Conservation (phyloP, 805 yeast genomes). For the Wickerhamomyces bovis region DNA sequence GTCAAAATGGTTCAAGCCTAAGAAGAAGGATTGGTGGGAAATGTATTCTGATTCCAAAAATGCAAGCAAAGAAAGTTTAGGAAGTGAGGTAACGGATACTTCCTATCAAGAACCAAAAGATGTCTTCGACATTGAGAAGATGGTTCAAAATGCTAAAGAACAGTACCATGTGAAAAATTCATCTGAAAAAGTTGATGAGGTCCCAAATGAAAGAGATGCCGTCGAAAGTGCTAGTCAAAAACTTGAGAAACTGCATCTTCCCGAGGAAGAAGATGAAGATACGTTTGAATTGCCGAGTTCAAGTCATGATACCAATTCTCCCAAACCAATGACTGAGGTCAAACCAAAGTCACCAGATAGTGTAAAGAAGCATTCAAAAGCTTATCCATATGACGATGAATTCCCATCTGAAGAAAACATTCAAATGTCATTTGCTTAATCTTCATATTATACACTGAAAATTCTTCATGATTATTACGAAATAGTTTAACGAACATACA, state of each 20-base stretch:
- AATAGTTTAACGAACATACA: background rate
- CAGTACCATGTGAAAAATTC: background rate
- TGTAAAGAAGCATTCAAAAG: background rate
- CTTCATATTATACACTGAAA: background rate
- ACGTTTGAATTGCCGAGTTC: background rate
- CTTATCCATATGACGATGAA: slow-evolving; percentile 11
- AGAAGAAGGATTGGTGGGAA: slow-evolving; percentile 55
- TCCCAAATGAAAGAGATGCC: background rate
- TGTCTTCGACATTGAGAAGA: slow-evolving; percentile 18
- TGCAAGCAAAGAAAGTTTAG: slow-evolving; percentile 10
- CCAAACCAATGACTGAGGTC: background rate
- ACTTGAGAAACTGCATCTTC: background rate
- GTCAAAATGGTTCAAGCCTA: slow-evolving; percentile 44
- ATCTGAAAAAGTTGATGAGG: background rate
- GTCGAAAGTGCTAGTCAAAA: background rate
- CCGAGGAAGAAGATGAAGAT: slow-evolving; percentile 3
- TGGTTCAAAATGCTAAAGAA: slow-evolving; percentile 12
- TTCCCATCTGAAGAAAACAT: slow-evolving; percentile 14
- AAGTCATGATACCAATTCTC: background rate
- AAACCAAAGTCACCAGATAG: background rate
- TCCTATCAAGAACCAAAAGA: slow-evolving; percentile 5
- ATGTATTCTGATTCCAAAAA: slow-evolving; percentile 22
- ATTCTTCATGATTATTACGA: background rate
- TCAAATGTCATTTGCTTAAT: slow-evolving; percentile 19
- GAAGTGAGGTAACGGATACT: background rate